Base-by-base conservation (phyloP, 768 basidiomycete species). In the Psilocybe tampanensis region DNA sequence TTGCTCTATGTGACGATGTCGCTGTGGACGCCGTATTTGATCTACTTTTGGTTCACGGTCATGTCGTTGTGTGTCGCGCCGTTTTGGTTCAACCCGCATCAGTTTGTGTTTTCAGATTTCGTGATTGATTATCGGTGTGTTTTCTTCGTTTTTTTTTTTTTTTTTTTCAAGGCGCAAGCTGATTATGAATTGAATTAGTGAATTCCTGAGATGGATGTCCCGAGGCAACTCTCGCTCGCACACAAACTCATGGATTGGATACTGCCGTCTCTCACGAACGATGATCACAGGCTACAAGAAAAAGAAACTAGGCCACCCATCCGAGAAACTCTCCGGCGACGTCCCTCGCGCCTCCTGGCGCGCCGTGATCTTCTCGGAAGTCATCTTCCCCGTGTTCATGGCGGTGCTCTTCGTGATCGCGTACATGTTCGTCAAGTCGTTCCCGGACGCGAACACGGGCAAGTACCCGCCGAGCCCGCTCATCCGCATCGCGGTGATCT, bases 221-320 rank as follows among this genome's bases (percentile, higher is more conserved):
- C 86, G 97, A 50, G 97, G 97, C 52, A 99, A 99, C 77, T 98
- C 97, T 36, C 84, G 95, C 29, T 94, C 94, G 19, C 97, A 99
- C 73, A 91, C 85, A 66, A 99, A 98, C 72, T 97, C 96, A 4
- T 99, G 97, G 97, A 96, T 98, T 63, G 96, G 97, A 0, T 99
- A 98, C 73, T 99, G 97, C 71, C 92, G 97, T 52, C 79, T 99
- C 44, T 94, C 94, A n/a, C 82, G 97, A 50, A 99, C 97, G 17
- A 90, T 94, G 85, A 96, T 99, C 69, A 99, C 97, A 17, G 97
- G 97, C n/a, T 99, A 95, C 86, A 98, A 98, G 84, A 93, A 92
- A 80, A 98, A 98, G 82, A 86, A 86, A 63, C 86, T 99, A 6
- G 97, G 97, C 19, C 90, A 94, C 68, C 97, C 97, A 1, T 98